phyloP scores from a whole-genome alignment of 2,329 filamentous ascomycete species.

The Bipolaris cookei region DNA sequence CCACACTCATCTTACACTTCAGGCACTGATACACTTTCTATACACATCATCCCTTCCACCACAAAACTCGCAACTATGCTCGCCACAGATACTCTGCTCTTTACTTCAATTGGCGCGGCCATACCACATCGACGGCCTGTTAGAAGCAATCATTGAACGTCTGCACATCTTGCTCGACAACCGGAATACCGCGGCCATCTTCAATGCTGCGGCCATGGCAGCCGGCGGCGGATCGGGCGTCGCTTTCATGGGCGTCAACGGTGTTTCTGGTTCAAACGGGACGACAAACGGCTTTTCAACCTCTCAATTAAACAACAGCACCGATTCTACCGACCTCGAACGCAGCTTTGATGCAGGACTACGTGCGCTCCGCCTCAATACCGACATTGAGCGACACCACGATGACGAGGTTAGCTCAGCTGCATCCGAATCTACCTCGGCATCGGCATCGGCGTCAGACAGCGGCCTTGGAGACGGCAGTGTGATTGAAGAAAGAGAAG shows the following conservation, averaged over 20 bases:
- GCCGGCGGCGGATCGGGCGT: slow-evolving; percentile 89
- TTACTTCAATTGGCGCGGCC: slow-evolving; percentile 90
- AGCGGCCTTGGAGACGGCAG: slow-evolving; percentile 45
- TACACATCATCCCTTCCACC: slow-evolving; percentile 90
- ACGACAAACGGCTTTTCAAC: slow-evolving; percentile 29
- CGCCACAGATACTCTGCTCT: slow-evolving; percentile 93
- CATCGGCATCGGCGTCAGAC: slow-evolving; percentile 40
- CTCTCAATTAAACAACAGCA: slow-evolving; percentile 7
- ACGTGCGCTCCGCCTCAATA: slow-evolving; percentile 58
- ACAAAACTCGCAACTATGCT: slow-evolving; percentile 78
- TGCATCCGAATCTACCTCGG: slow-evolving; percentile 37
- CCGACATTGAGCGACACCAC: slow-evolving; percentile 49
- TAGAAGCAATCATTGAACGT: slow-evolving; percentile 91
- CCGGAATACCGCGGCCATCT: slow-evolving; percentile 92
- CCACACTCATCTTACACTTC: slow-evolving; percentile 86
- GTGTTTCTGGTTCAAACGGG: slow-evolving; percentile 35
- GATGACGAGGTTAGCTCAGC: slow-evolving; percentile 49
- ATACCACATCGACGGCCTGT: slow-evolving; percentile 88
- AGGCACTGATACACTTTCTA: slow-evolving; percentile 88
- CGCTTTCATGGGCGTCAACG: slow-evolving; percentile 59
- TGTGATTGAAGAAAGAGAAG: slow-evolving; percentile 59
- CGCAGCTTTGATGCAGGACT: slow-evolving; percentile 44
- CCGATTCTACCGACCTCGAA: slow-evolving; percentile 21
- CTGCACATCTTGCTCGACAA: slow-evolving; percentile 89
- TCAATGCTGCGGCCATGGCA: slow-evolving; percentile 98